phyloP scores from a whole-genome alignment of 2,329 filamentous ascomycete species.

The Curvularia sp. region DNA sequence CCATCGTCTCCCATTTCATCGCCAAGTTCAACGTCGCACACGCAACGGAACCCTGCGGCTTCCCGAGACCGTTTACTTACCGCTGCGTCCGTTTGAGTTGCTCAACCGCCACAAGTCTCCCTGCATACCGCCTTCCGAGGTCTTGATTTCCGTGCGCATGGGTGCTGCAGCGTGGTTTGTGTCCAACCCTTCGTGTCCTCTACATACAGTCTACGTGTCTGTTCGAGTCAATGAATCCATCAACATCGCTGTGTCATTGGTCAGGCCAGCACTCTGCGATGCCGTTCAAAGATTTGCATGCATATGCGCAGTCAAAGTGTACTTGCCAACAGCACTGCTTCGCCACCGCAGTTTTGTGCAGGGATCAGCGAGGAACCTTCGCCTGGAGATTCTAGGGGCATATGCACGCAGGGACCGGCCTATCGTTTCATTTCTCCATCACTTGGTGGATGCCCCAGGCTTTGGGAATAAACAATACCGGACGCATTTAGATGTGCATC shows the following conservation, averaged over 20 bases:
- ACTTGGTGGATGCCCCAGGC: neutral
- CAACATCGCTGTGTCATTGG: neutral
- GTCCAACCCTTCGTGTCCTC: neutral
- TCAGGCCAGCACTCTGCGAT: neutral
- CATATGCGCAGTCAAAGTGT: neutral
- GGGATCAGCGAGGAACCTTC: neutral
- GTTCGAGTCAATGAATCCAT: neutral
- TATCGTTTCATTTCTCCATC: neutral
- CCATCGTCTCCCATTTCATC: neutral
- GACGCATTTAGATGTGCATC: neutral
- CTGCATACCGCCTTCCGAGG: neutral
- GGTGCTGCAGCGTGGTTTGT: neutral
- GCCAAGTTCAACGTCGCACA: neutral
- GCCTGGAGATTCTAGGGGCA: neutral
- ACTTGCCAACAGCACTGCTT: neutral
- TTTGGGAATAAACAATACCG: neutral
- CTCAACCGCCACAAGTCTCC: neutral
- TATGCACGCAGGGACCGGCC: neutral
- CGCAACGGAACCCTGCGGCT: neutral
- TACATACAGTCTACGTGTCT: no score
- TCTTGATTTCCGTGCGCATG: neutral
- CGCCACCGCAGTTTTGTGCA: neutral
- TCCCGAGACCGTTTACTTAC: neutral
- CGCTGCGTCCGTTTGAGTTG: neutral
- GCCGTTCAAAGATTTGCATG: no score